These are phyloP conservation scores for Elongisporangium senticosum DNA, from an alignment of 352 stramenopile species.

Conservation along the genomic window DNA sequence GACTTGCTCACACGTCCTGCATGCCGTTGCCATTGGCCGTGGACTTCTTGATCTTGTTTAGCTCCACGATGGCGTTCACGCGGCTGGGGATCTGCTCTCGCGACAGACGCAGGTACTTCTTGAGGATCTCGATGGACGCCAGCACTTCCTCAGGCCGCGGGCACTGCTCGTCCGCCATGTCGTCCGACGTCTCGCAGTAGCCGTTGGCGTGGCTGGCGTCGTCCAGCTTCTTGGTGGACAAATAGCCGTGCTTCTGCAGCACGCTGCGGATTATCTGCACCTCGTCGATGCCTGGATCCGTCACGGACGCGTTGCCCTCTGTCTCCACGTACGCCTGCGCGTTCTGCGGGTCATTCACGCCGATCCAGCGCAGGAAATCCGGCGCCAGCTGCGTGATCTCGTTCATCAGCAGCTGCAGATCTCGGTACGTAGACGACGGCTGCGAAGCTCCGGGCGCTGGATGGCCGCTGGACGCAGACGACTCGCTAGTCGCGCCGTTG, in stretches of 20 bases:
- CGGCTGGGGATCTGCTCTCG: slow-evolving; percentile 38
- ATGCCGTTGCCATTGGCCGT: slow-evolving; percentile 20
- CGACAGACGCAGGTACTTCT: slow-evolving; percentile 70
- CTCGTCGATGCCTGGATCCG: slow-evolving; percentile 73
- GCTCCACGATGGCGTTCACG: slow-evolving; percentile 57
- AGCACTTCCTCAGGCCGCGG: slow-evolving; percentile 51
- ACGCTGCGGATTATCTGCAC: slow-evolving; percentile 79
- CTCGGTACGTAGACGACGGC: slow-evolving; percentile 32
- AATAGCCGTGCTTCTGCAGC: slow-evolving; percentile 73
- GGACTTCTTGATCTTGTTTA: slow-evolving; percentile 69
- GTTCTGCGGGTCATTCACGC: slow-evolving; percentile 43
- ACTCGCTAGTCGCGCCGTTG: slow-evolving; percentile 9
- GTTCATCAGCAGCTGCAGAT: slow-evolving; percentile 55
- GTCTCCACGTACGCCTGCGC: slow-evolving; percentile 65
- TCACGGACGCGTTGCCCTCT: slow-evolving; percentile 73
- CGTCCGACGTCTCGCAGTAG: slow-evolving; percentile 40
- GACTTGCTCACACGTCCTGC: slow-evolving; percentile 21
- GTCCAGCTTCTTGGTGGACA: slow-evolving; percentile 60
- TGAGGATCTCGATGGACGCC: slow-evolving; percentile 55
- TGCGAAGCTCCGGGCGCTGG: slow-evolving; percentile 16
- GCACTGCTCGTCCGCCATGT: slow-evolving; percentile 47
- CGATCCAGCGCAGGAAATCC: slow-evolving; percentile 74
- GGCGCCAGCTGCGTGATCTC: slow-evolving; percentile 54
- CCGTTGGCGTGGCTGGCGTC: slow-evolving; percentile 41
- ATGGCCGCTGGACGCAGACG: slow-evolving; percentile 2